These are phyloP conservation scores for Pontederia crassipes DNA, from an alignment of 176 grass and related monocot genomes.

Conservation along the genomic window DNA sequence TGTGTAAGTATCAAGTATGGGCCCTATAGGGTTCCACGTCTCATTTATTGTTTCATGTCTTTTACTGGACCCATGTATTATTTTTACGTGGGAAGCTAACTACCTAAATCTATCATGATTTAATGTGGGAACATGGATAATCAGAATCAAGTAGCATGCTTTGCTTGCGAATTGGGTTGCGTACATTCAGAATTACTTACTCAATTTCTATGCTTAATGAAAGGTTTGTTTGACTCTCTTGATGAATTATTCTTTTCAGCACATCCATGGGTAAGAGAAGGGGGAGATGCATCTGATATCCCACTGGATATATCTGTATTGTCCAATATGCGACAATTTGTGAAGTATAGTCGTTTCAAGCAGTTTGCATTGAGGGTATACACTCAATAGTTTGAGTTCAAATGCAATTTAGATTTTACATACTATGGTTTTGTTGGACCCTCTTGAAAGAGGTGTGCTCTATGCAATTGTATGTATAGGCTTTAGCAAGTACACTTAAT, in stretches of 20 bases:
- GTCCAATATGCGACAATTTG: constrained; percentile 90
- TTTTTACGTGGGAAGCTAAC: too few species aligned
- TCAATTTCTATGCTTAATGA: neutral
- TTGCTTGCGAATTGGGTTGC: constrained; percentile 3
- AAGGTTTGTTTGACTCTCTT: neutral
- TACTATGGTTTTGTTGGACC: constrained; percentile 3
- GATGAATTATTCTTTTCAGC: constrained; percentile 21
- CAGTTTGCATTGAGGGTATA: constrained; percentile 94
- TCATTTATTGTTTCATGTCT: neutral
- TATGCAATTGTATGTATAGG: constrained; percentile 34
- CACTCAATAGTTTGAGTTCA: neutral
- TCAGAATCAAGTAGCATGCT: too few species aligned
- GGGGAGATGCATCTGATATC: constrained; percentile 80
- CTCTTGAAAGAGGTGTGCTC: constrained; percentile 12
- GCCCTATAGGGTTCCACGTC: neutral
- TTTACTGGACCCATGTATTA: too few species aligned
- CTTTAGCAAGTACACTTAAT: constrained; percentile 78
- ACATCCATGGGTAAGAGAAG: constrained; percentile 95
- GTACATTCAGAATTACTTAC: constrained; percentile 12
- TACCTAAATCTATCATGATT: too few species aligned
- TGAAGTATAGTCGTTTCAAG: constrained; percentile 96
- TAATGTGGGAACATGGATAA: too few species aligned
- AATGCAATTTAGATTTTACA: constrained; percentile 1
- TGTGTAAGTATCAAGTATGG: constrained; percentile 44
- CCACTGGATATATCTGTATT: constrained; percentile 87